These are phyloP conservation scores for Cutaneotrichosporon daszewskae DNA, from an alignment of 1,284 basidiomycete species.

Conservation along the genomic window DNA sequence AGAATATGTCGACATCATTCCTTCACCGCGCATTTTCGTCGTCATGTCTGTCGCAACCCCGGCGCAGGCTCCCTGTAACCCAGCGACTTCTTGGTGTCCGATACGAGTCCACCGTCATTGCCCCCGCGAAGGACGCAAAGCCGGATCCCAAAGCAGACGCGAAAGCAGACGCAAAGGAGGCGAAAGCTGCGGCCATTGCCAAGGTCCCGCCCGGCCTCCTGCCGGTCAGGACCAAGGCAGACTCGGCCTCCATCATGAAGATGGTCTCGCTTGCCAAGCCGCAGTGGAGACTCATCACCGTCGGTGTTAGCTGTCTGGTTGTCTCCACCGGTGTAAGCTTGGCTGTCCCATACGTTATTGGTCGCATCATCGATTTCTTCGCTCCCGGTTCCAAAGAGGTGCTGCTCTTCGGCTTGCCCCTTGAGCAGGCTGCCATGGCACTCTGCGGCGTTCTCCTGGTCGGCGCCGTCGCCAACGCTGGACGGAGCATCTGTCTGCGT, in stretches of 20 bases:
- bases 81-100: conserved; percentile 5
- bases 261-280: conserved; percentile 40
- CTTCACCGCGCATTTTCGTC: conserved; percentile 5
- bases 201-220: conserved; percentile 5
- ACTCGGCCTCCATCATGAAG: conserved; percentile 38
- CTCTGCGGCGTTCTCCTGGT: conserved; percentile 31
- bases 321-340: conserved; percentile 41
- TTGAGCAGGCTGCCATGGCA: conserved; percentile 37
- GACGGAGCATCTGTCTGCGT: conserved; percentile 36
- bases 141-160: background rate
- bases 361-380: conserved; percentile 46
- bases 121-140: conserved; percentile 4
- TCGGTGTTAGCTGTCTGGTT: conserved; percentile 34
- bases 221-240: conserved; percentile 21
- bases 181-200: background rate
- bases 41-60: too few species aligned
- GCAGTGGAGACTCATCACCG: conserved; percentile 37
- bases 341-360: conserved; percentile 41
- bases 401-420: conserved; percentile 37
- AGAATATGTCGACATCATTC: background rate
- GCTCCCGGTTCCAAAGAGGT: conserved; percentile 40
- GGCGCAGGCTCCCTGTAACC: too few species aligned
- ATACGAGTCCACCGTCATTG: conserved; percentile 19
- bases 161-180: conserved; percentile 3
- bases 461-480: conserved; percentile 42